phyloP scores from a whole-genome alignment of 352 stramenopile species.

The Pythium rishiriense region DNA sequence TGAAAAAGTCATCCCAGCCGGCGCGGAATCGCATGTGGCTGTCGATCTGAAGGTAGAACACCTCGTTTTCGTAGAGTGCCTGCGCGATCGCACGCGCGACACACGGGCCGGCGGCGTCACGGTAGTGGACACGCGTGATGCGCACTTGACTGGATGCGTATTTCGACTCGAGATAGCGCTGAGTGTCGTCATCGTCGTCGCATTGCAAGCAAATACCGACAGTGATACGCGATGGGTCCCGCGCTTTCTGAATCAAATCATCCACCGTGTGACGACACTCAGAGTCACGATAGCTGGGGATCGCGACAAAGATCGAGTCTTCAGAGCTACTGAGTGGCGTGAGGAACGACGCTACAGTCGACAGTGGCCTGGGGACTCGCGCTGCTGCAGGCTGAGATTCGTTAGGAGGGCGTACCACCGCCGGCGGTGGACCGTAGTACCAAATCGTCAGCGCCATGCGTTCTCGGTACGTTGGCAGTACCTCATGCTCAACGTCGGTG shows the following conservation, averaged over 20 bases:
- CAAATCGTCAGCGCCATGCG: conserved; percentile 93
- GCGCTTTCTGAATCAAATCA: conserved; percentile 62
- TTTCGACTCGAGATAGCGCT: conserved; percentile 36
- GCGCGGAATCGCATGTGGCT: conserved; percentile 91
- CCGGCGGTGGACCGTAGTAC: conserved; percentile 81
- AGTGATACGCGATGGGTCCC: conserved; percentile 63
- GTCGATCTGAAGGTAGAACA: conserved; percentile 94
- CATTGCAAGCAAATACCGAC: conserved; percentile 90
- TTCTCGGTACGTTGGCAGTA: conserved; percentile 75
- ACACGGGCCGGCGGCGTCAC: conserved; percentile 87
- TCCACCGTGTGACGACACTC: conserved; percentile 88
- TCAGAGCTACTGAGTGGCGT: neutral
- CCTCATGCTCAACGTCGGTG: conserved; percentile 90
- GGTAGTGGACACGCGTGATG: conserved; percentile 60
- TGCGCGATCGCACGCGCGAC: conserved; percentile 84
- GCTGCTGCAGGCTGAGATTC: neutral
- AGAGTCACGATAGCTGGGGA: conserved; percentile 92
- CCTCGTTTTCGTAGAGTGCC: conserved; percentile 77
- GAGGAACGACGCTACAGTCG: neutral
- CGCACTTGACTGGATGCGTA: conserved; percentile 45
- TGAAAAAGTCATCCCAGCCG: conserved; percentile 91
- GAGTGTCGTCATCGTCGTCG: conserved; percentile 49
- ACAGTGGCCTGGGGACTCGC: too few species aligned
- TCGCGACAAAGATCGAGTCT: conserved; percentile 91
- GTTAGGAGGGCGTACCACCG: neutral